Base-by-base conservation (phyloP, 208 protist species). In the Wallacemonas sp. region DNA sequence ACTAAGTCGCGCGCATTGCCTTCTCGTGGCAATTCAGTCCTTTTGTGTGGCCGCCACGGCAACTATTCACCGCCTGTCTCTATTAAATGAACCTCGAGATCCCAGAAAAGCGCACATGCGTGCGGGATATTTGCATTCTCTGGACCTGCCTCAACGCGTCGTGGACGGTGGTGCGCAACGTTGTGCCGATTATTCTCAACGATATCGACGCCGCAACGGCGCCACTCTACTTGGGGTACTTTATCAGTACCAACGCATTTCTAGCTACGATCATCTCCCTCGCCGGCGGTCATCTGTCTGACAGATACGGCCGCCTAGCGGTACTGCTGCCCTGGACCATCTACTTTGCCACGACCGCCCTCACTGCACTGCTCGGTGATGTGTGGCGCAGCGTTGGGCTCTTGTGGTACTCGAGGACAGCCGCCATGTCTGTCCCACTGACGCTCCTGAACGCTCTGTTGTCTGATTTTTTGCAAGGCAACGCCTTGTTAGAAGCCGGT, bases 361-460 rank as follows among this genome's bases (percentile, higher is more conserved):
- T 75, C n/a, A 19, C 58, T 4, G 56, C 83, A n/a, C 15, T 79
- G n/a, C 30, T 66, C 0, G 66, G 39, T 12, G 74, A 77, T n/a
- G 24, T 54, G 6, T 2, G 17, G 12, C 34, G 59, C 21, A 63
- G 30, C 17, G 41, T 81, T 39, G 77, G 68, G 27, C 51, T 72
- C 0, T 28, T 84, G 17, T 67, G 62, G 31, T 62, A 74, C 15
- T 70, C 81, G 0, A 72, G 81, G 36, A 55, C 72, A 1, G 47
- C 63, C 0, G 66, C 81, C 22, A 30, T 83, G 0, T 72, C 77
- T 4, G 67, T 83, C 2, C 80, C 80, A 1, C 71, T 70, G 11
- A 81, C 77, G 14, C 53, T 83, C 19, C 27, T 83, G 21, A 63
- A 79, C 31, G 81, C 73, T 2, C 70, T 81, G 63, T 22, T 81